Conservation (phyloP, 306 rosid genomes). For the Cicer chorassanicum region DNA sequence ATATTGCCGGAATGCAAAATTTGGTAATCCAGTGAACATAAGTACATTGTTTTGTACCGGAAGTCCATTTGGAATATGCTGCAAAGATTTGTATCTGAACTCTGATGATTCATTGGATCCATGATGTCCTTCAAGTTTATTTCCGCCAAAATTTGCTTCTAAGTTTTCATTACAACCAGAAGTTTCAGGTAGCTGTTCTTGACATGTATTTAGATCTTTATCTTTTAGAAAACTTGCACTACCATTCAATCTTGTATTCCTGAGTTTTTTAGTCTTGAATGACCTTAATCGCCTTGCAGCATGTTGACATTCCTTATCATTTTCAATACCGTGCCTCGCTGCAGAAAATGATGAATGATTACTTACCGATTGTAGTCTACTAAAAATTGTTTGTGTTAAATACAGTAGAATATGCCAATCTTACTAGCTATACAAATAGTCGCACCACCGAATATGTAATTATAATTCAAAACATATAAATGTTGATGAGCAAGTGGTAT, state of each 20-base stretch:
- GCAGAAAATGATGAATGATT: slow-evolving; percentile 34
- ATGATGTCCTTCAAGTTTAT: slow-evolving; percentile 12
- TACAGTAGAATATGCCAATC: slow-evolving; percentile 22
- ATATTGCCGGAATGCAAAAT: slow-evolving; percentile 21
- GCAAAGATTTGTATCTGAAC: slow-evolving; percentile 9
- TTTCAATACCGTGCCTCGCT: slow-evolving; percentile 24
- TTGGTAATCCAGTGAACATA: neutral
- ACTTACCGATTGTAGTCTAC: slow-evolving; percentile 10
- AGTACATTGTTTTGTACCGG: slow-evolving; percentile 33
- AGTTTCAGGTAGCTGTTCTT: slow-evolving; percentile 13
- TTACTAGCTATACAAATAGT: neutral
- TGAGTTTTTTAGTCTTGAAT: slow-evolving; percentile 28
- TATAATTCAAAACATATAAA: neutral
- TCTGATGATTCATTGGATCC: neutral
- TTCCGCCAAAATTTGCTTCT: slow-evolving; percentile 22
- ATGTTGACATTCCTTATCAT: slow-evolving; percentile 25
- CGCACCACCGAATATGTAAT: neutral
- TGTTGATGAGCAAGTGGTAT: slow-evolving; percentile 16
- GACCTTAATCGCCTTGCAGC: slow-evolving; percentile 39
- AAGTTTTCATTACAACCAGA: neutral
- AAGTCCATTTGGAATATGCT: slow-evolving; percentile 17
- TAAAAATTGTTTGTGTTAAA: neutral
- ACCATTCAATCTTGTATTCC: neutral
- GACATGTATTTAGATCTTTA: slow-evolving; percentile 27
- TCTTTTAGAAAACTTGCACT: slow-evolving; percentile 12